A percentile compares a stretch with the other conserved stretches of the same genome.
Evolutionary conservation across 495 filamentous ascomycete species (phyloP).

Genomic region (Penicillium antarcticum): DNA sequence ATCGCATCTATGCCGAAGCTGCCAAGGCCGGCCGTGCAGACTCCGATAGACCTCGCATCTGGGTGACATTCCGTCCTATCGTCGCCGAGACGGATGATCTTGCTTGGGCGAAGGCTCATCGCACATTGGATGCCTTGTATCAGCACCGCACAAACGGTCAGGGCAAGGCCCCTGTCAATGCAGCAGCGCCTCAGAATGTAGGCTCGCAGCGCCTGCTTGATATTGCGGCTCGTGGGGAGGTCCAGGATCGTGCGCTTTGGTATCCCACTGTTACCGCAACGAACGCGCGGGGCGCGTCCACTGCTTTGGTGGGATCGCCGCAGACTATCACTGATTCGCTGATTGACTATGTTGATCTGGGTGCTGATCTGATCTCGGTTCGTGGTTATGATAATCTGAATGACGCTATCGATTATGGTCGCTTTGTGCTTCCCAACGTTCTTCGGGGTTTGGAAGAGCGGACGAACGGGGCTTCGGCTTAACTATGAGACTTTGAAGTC

Average conservation of each 20-base stretch:
- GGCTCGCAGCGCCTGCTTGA: slow-evolving; percentile 52
- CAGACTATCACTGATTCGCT: slow-evolving; percentile 48
- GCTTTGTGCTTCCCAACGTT: slow-evolving; percentile 46
- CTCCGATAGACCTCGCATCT: slow-evolving; percentile 46
- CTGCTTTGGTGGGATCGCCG: slow-evolving; percentile 48
- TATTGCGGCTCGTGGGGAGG: slow-evolving; percentile 49
- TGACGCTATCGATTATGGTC: slow-evolving; percentile 52
- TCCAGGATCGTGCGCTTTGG: slow-evolving; percentile 54
- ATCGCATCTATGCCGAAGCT: slow-evolving; percentile 49
- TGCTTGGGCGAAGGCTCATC: slow-evolving; percentile 51
- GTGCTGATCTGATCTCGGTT: slow-evolving; percentile 51
- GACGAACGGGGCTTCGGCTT: slow-evolving; percentile 9
- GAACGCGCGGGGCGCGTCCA: slow-evolving; percentile 52
- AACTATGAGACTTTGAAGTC: neutral
- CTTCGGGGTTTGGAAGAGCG: slow-evolving; percentile 35
- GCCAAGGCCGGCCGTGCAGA: slow-evolving; percentile 35
- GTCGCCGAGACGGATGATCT: slow-evolving; percentile 52
- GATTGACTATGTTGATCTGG: slow-evolving; percentile 51
- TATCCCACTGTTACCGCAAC: slow-evolving; percentile 55
- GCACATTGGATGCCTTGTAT: slow-evolving; percentile 41
- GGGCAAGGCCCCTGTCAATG: slow-evolving; percentile 23
- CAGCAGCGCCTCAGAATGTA: slow-evolving; percentile 46
- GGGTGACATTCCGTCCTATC: slow-evolving; percentile 56
- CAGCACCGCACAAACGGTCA: slow-evolving; percentile 28
- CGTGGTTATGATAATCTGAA: slow-evolving; percentile 54